phyloP scores from a whole-genome alignment of 163 green algal genomes.

The Chlorella variabilis region DNA sequence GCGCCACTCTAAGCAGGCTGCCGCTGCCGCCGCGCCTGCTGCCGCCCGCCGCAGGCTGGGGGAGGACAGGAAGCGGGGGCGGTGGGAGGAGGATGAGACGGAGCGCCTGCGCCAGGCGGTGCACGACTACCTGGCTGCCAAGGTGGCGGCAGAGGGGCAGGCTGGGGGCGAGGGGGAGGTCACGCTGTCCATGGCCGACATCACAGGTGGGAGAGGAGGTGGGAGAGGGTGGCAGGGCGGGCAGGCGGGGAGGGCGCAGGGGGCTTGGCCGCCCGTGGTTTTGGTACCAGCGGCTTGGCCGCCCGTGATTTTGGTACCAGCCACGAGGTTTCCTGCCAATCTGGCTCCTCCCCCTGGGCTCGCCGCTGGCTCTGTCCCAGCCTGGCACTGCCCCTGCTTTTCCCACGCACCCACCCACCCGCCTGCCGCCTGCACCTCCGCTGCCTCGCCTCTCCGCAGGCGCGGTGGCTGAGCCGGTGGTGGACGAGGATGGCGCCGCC shows the following conservation, averaged over 20 bases:
- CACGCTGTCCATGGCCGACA: not conserved
- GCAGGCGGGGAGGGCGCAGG: no score
- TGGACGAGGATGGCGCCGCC: not conserved
- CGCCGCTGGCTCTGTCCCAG: no score
- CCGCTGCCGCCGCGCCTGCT: not conserved
- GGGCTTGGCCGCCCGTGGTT: no score
- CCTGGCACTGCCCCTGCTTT: no score
- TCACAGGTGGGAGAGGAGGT: not conserved
- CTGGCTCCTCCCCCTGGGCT: no score
- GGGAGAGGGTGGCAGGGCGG: no score
- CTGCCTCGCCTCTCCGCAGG: not conserved
- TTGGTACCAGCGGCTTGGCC: no score
- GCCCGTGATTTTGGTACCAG: no score
- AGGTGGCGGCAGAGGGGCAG: not conserved
- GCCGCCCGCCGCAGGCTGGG: conserved; percentile 38
- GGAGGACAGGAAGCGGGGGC: conserved; percentile 43
- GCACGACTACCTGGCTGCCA: conserved; percentile 47
- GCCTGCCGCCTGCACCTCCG: no score
- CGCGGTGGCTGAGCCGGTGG: not conserved
- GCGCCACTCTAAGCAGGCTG: no score
- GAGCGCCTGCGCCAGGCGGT: conserved; percentile 54
- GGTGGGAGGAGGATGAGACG: conserved; percentile 65
- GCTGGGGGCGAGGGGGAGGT: not conserved
- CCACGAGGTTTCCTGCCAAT: no score
- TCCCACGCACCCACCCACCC: no score